Evolutionary conservation across 495 filamentous ascomycete genomes (phyloP).

Genomic region (Xylaria intraflava): DNA sequence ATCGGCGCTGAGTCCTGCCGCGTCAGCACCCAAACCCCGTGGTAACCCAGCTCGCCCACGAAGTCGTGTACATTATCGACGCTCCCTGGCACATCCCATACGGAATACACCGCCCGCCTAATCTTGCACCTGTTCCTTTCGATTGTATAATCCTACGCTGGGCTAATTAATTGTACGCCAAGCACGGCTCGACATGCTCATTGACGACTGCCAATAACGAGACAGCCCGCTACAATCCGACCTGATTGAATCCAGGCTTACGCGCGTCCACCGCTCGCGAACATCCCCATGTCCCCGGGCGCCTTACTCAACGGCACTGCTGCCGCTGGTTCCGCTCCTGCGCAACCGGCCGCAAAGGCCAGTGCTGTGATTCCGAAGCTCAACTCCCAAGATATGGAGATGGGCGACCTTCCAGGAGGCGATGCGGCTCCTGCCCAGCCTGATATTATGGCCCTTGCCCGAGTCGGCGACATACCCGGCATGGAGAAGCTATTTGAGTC

Average conservation of each 20-base stretch:
- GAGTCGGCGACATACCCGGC: slow-evolving; percentile 73
- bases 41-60: background rate
- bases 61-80: background rate
- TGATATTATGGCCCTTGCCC: slow-evolving; percentile 93
- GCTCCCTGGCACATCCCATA: background rate
- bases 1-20: background rate
- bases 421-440: slow-evolving; percentile 46
- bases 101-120: no score
- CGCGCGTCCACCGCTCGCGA: background rate
- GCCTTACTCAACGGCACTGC: slow-evolving; percentile 12
- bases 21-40: background rate
- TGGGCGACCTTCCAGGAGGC: slow-evolving; percentile 53
- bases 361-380: slow-evolving; percentile 53
- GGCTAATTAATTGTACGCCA: background rate
- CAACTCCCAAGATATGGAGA: slow-evolving; percentile 57
- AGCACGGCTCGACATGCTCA: slow-evolving; percentile 11
- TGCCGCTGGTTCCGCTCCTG: slow-evolving; percentile 28
- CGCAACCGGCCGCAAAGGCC: slow-evolving; percentile 51
- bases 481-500: slow-evolving; percentile 85
- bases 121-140: no score
- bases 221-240: background rate
- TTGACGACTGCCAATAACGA: slow-evolving; percentile 4
- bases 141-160: background rate
- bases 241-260: background rate
- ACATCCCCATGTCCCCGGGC: slow-evolving; percentile 16